Evolutionary conservation across 2,329 filamentous ascomycete species (phyloP), one percentile per base, ranked within the genome.

Genomic region (Shiraia bambusicola): DNA sequence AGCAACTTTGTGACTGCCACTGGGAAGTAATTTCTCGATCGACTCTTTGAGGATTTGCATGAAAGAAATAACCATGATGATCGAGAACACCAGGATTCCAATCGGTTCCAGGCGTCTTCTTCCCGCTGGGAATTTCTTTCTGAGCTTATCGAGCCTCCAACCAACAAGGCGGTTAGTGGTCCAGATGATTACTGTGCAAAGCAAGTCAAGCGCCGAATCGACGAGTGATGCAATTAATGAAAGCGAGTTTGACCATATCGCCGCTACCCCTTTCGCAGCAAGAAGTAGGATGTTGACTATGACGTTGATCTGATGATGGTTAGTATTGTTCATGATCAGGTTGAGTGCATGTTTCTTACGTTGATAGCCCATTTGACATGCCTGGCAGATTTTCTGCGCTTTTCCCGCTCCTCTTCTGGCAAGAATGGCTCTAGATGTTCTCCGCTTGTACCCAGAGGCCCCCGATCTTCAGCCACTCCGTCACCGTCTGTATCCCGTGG

Each of bases 11-110:
- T 76, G 73, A 11, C 76, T 61, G 2, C 69, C 71, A n/a, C 64
- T 63, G 0, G 79, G 79, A 25, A 79, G 69, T 7, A 84, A 59
- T 48, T 81, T 81, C 48, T 73, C 60, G 1, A 82, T 72, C n/a
- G 79, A 82, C 56, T 83, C 79, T 54, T 83, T 70, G 6, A 81
- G 65, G 31, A 84, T 80, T 52, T 83, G 80, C 6, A 78, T 60
- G 50, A 84, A 83, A 2, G 79, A 81, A 3, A 82, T 76, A 34
- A 83, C 73, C 80, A 84, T 84, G 48, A 69, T 77, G 48, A 83
- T 77, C 17, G 76, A 78, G 63, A 83, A 83, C 34, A 83, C 79
- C 8, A 84, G 70, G 32, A 84, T 82, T 1, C 81, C 80, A 6
- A 83, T 69, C 0, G 81, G 81, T 49, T 83, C 80, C 6, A 84